A percentile compares a stretch with the other conserved stretches of the same genome.
Conservation (phyloP, 495 filamentous ascomycete genomes). For the Neurospora sp. region DNA sequence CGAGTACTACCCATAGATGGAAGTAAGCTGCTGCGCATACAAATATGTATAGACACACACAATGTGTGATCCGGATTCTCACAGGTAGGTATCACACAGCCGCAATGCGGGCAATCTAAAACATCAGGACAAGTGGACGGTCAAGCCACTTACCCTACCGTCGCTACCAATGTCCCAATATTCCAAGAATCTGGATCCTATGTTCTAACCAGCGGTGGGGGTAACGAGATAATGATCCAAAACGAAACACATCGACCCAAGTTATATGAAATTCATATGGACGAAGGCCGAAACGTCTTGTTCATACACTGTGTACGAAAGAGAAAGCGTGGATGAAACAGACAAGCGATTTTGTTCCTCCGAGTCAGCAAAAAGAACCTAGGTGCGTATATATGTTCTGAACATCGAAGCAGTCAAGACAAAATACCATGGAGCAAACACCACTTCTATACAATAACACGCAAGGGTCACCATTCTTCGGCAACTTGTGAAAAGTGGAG, state of each 20-base stretch:
- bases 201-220: background rate
- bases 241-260: background rate
- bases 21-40: background rate
- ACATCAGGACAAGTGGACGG: background rate
- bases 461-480: too few species aligned
- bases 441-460: background rate
- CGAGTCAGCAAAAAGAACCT: background rate
- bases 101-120: background rate
- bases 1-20: background rate
- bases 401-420: background rate
- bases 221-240: background rate
- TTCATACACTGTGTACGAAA: background rate
- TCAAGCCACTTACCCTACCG: background rate
- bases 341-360: background rate
- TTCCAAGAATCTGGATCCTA: background rate
- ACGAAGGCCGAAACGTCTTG: background rate
- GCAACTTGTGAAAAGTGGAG: too few species aligned
- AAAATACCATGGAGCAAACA: background rate
- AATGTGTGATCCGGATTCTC: background rate
- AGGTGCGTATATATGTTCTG: background rate
- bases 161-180: background rate
- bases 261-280: background rate
- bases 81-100: background rate
- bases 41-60: background rate
- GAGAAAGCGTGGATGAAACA: background rate